These are phyloP conservation scores for Vigna angularis DNA, from an alignment of 306 rosid species.

Conservation along the genomic window DNA sequence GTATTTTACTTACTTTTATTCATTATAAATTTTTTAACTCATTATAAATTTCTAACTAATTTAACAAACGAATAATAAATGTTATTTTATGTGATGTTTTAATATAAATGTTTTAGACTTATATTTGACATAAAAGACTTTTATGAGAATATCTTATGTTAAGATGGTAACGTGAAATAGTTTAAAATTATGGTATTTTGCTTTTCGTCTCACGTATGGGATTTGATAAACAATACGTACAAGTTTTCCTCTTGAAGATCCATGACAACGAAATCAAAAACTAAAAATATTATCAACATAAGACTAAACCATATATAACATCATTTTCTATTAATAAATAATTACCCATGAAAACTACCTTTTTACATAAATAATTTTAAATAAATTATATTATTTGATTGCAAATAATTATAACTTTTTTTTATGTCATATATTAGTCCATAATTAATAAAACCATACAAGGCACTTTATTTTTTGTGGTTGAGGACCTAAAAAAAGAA, in stretches of 20 bases:
- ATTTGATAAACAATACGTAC: constrained; percentile 28
- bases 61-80: too few relatives aligned
- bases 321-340: not conserved
- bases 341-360: not conserved
- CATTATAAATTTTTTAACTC: too few relatives aligned
- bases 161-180: constrained; percentile 14
- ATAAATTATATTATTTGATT: not conserved
- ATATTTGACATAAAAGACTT: not conserved
- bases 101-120: too few relatives aligned
- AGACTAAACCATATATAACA: not conserved
- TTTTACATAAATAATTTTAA: not conserved
- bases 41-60: too few relatives aligned
- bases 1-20: too few relatives aligned
- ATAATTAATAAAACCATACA: not conserved
- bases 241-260: constrained; percentile 13
- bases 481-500: not conserved
- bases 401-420: not conserved
- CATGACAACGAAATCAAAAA: not conserved
- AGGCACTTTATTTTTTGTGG: not conserved
- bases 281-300: not conserved
- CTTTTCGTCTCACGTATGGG: not conserved
- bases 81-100: too few relatives aligned
- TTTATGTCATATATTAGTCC: not conserved
- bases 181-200: constrained; percentile 16
- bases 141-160: not conserved